phyloP scores from a whole-genome alignment of 2,329 filamentous ascomycete genomes.

The Dryadomyces quercivorus region DNA sequence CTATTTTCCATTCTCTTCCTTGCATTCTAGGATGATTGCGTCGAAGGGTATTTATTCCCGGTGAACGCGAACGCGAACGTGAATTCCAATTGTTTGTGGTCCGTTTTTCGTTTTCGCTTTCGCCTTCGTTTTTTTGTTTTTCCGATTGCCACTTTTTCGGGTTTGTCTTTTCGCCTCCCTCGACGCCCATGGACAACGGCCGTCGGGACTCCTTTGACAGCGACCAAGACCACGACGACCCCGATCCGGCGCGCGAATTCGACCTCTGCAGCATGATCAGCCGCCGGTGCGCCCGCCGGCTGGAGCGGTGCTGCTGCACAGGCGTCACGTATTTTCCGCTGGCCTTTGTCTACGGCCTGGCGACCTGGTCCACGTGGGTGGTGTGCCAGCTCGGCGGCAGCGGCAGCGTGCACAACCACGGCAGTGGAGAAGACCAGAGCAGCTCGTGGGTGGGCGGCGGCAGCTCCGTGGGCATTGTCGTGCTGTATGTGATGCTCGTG shows the following conservation, averaged over 20 bases:
- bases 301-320: slow-evolving; percentile 76
- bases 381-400: slow-evolving; percentile 59
- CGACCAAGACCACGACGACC: neutral
- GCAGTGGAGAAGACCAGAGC: neutral
- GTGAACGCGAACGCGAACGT: too few species aligned
- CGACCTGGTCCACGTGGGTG: slow-evolving; percentile 91
- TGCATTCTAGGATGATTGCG: neutral
- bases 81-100: too few species aligned
- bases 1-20: neutral
- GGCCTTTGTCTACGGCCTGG: slow-evolving; percentile 74
- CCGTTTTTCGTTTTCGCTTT: neutral
- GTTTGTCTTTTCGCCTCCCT: neutral
- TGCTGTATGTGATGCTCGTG: slow-evolving; percentile 69
- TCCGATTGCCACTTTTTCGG: too few species aligned
- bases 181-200: neutral
- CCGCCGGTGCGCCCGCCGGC: slow-evolving; percentile 51
- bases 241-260: neutral
- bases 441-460: slow-evolving; percentile 2
- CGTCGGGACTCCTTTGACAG: neutral
- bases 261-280: slow-evolving; percentile 26
- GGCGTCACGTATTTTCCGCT: slow-evolving; percentile 77
- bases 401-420: slow-evolving; percentile 28
- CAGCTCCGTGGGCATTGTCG: slow-evolving; percentile 48
- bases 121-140: too few species aligned
- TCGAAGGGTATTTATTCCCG: too few species aligned